Evolutionary conservation across 192 early-diverging fungal genomes (phyloP).

Genomic region (Oehlia diaphana): DNA sequence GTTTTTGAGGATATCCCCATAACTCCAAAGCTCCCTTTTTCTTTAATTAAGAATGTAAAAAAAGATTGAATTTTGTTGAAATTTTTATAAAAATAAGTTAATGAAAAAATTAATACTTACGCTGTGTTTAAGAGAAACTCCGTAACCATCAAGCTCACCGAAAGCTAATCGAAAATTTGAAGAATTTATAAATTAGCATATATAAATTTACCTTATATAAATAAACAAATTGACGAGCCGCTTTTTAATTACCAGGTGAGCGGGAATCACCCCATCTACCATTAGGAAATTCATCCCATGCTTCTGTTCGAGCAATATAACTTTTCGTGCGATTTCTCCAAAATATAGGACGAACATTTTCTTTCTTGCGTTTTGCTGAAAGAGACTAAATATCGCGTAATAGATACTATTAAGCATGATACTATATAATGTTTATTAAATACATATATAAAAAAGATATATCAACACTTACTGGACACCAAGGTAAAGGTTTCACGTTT

Average conservation of each 20-base stretch:
- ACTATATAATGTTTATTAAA: neutral
- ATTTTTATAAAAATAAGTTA: slow-evolving; percentile 45
- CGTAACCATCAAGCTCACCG: slow-evolving; percentile 72
- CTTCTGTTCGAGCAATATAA: slow-evolving; percentile 86
- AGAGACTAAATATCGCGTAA: slow-evolving; percentile 33
- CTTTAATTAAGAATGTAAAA: slow-evolving; percentile 48
- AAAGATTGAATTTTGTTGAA: slow-evolving; percentile 24
- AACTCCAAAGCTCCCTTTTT: slow-evolving; percentile 63
- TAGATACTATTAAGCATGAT: slow-evolving; percentile 6
- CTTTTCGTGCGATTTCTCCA: slow-evolving; percentile 94
- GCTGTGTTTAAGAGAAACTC: slow-evolving; percentile 65
- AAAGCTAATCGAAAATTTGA: slow-evolving; percentile 36
- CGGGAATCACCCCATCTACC: slow-evolving; percentile 98
- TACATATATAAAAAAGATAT: neutral
- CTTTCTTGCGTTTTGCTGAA: slow-evolving; percentile 75
- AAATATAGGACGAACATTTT: slow-evolving; percentile 98
- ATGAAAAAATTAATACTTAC: slow-evolving; percentile 39
- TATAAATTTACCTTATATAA: neutral
- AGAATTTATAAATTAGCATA: neutral
- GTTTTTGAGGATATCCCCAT: slow-evolving; percentile 76
- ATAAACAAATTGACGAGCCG: neutral
- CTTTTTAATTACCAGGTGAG: slow-evolving; percentile 62
- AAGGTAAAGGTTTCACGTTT: slow-evolving; percentile 69
- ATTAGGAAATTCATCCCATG: slow-evolving; percentile 96
- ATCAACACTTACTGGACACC: slow-evolving; percentile 67